A percentile compares a stretch with the other conserved stretches of the same genome.
phyloP scores from a whole-genome alignment of 2,329 filamentous ascomycete genomes.

The Microcyclospora tardicrescens region DNA sequence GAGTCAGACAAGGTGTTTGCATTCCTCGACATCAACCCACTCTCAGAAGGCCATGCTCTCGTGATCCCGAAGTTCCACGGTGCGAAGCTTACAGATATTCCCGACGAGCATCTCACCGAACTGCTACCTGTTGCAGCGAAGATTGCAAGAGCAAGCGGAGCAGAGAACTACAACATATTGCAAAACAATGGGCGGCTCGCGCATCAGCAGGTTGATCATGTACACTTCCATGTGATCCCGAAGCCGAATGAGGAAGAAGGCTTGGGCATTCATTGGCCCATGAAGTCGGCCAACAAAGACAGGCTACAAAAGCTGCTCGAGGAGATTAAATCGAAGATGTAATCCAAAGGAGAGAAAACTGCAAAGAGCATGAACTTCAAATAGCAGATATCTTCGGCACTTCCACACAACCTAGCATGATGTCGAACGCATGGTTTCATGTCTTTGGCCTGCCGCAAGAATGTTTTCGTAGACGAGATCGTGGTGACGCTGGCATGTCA shows the following conservation, averaged over 20 bases:
- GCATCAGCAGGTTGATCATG: conserved; percentile 87
- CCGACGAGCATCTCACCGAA: conserved; percentile 73
- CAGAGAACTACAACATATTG: conserved; percentile 77
- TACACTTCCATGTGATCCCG: conserved; percentile 88
- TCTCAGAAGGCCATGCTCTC: conserved; percentile 50
- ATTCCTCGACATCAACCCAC: conserved; percentile 89
- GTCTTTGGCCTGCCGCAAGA: too few relatives aligned
- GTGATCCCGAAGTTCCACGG: conserved; percentile 94
- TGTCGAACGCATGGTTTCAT: too few relatives aligned
- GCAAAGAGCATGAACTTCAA: too few relatives aligned
- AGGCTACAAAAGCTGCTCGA: conserved; percentile 66
- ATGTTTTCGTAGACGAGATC: too few relatives aligned
- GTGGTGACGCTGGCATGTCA: too few relatives aligned
- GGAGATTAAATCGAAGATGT: conserved; percentile 86
- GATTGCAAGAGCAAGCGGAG: conserved; percentile 63
- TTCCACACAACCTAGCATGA: too few relatives aligned
- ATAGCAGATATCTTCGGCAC: too few relatives aligned
- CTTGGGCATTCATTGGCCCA: conserved; percentile 67
- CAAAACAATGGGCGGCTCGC: conserved; percentile 92
- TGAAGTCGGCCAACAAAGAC: conserved; percentile 64
- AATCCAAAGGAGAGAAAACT: conserved; percentile 1
- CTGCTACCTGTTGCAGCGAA: conserved; percentile 82
- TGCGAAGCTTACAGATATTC: conserved; percentile 80
- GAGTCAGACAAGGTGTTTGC: conserved; percentile 88
- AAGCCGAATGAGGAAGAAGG: conserved; percentile 81